phyloP scores from a whole-genome alignment of 2,329 filamentous ascomycete species.

The Myriosclerotinia curreyana region DNA sequence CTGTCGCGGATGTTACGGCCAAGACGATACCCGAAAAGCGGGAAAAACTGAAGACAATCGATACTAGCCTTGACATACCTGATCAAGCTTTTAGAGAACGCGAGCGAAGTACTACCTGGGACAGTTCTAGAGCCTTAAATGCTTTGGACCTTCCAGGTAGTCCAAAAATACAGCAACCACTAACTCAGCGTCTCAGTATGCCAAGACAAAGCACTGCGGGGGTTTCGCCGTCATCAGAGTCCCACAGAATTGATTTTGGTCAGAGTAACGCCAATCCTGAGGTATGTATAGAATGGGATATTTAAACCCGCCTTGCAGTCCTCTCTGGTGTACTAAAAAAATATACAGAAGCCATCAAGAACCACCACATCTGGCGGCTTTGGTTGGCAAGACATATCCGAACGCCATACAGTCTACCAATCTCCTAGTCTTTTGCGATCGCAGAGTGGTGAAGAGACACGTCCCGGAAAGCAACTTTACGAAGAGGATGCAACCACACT shows the following conservation, averaged over 20 bases:
- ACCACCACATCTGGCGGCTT: constrained; percentile 21
- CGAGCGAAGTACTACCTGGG: constrained; percentile 23
- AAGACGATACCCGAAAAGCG: background rate
- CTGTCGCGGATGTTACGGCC: background rate
- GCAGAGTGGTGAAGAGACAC: constrained; percentile 6
- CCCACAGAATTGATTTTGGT: background rate
- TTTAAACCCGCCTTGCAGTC: too few relatives aligned
- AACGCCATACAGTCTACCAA: constrained; percentile 1
- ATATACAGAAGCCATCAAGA: constrained; percentile 21
- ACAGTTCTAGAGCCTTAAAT: constrained; percentile 19
- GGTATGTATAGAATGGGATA: constrained; percentile 5
- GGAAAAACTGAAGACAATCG: background rate
- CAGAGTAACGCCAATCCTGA: constrained; percentile 4
- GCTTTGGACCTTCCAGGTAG: background rate
- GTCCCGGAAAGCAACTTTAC: constrained; percentile 12
- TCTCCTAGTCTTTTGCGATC: constrained; percentile 7
- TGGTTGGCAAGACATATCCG: constrained; percentile 31
- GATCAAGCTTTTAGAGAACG: constrained; percentile 12
- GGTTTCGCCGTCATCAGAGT: constrained; percentile 15
- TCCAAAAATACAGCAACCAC: background rate
- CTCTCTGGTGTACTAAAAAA: background rate
- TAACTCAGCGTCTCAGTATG: constrained; percentile 9
- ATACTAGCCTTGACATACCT: background rate
- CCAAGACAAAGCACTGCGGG: background rate
- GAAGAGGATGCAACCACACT: constrained; percentile 20